A percentile compares a stretch with the other conserved stretches of the same genome.
phyloP scores from a whole-genome alignment of 176 grass and related monocot genomes.

The Eragrostis nindensis region DNA sequence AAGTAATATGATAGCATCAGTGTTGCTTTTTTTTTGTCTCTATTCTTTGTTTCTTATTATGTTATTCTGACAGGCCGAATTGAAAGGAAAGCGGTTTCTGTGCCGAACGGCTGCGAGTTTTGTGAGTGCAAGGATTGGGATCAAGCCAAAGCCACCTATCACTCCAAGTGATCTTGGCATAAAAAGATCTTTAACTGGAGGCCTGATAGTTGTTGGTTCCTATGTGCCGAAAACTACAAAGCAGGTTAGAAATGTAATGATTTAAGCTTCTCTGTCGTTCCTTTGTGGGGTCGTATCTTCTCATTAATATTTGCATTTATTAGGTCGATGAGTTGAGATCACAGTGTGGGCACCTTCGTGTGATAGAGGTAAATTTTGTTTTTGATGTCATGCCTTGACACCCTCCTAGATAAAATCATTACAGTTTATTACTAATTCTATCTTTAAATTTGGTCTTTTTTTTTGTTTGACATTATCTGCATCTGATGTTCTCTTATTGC shows the following conservation, averaged over 20 bases:
- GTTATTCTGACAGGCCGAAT: constrained; percentile 75
- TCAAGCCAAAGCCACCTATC: constrained; percentile 76
- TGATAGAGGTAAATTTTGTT: constrained; percentile 75
- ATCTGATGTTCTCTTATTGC: constrained; percentile 35
- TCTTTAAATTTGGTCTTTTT: constrained; percentile 9
- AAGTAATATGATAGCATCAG: constrained; percentile 15
- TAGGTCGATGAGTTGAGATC: constrained; percentile 79
- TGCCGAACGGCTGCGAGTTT: constrained; percentile 98
- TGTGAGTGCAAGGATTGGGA: constrained; percentile 93
- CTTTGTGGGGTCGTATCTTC: constrained; percentile 21
- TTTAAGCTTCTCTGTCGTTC: neutral
- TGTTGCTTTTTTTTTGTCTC: constrained; percentile 29
- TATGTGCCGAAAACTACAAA: constrained; percentile 99
- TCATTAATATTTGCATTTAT: constrained; percentile 38
- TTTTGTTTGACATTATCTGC: constrained; percentile 42
- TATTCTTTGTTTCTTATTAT: constrained; percentile 37
- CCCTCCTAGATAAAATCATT: constrained; percentile 21
- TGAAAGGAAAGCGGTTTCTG: constrained; percentile 79
- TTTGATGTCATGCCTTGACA: constrained; percentile 1
- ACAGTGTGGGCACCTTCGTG: constrained; percentile 65
- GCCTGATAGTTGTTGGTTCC: constrained; percentile 95
- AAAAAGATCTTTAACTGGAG: constrained; percentile 74
- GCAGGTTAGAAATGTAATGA: constrained; percentile 55
- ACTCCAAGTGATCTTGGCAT: constrained; percentile 76
- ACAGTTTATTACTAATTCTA: constrained; percentile 31